phyloP scores from a whole-genome alignment of 2,329 filamentous ascomycete species.

The Diaporthe caulivora region DNA sequence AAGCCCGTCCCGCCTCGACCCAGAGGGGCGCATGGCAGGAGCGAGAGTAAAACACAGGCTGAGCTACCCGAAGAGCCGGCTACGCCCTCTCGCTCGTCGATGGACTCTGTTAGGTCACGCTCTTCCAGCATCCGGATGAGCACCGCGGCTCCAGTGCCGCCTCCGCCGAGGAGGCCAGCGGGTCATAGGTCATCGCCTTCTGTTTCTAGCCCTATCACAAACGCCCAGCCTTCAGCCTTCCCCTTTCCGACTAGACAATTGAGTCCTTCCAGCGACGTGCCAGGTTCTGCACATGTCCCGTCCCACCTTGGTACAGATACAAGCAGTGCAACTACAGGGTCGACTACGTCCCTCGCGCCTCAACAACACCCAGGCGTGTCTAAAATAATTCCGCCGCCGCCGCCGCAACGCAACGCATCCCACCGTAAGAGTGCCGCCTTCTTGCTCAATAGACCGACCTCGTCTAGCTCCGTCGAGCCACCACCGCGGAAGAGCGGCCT shows the following conservation, averaged over 20 bases:
- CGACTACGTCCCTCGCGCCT: constrained; percentile 42
- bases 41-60: constrained; percentile 56
- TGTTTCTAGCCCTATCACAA: constrained; percentile 21
- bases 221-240: constrained; percentile 12
- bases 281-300: constrained; percentile 35
- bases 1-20: constrained; percentile 64
- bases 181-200: constrained; percentile 33
- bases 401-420: constrained; percentile 49
- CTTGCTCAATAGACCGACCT: constrained; percentile 36
- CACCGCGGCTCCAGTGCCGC: constrained; percentile 62
- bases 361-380: constrained; percentile 43
- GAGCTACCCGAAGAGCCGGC: constrained; percentile 51
- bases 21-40: constrained; percentile 61
- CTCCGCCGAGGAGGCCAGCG: constrained; percentile 66
- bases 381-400: constrained; percentile 51
- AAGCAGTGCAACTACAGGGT: constrained; percentile 27
- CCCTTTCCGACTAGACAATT: constrained; percentile 45
- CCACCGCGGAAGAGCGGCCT: constrained; percentile 57
- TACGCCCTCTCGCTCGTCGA: constrained; percentile 59
- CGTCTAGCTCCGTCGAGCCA: constrained; percentile 50
- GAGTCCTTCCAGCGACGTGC: constrained; percentile 30
- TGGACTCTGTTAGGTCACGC: constrained; percentile 62
- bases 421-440: constrained; percentile 43
- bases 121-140: constrained; percentile 59
- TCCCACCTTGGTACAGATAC: constrained; percentile 34